Evolutionary conservation across 179 eudicot species (phyloP).

Genomic region (Actinidia arguta): DNA sequence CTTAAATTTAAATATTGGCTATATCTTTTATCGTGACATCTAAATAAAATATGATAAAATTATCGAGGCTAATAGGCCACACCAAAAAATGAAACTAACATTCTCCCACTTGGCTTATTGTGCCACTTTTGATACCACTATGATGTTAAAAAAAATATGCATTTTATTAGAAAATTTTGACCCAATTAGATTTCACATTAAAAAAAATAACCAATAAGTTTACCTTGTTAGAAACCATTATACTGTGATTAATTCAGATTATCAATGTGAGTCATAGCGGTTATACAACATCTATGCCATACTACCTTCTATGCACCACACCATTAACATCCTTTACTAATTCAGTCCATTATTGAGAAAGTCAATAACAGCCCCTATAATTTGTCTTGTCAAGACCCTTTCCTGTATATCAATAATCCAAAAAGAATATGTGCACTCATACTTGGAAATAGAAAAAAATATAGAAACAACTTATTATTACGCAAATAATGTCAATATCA

Average conservation of each 20-base stretch:
- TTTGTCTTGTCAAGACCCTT: conserved; percentile 15
- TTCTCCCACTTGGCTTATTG: not conserved
- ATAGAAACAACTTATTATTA: not conserved
- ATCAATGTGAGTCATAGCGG: not conserved
- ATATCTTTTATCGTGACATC: too few species aligned
- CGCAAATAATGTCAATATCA: not conserved
- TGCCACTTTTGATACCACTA: not conserved
- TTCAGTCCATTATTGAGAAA: not conserved
- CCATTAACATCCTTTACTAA: not conserved
- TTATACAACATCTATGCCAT: not conserved
- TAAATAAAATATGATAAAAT: not conserved
- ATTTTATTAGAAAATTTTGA: not conserved
- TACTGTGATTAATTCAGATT: not conserved
- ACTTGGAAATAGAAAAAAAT: not conserved
- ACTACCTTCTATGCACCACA: not conserved
- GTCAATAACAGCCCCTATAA: not conserved
- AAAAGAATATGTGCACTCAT: conserved; percentile 5
- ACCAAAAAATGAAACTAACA: not conserved
- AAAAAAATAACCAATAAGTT: not conserved
- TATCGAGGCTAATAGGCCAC: not conserved
- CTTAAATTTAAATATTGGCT: too few species aligned
- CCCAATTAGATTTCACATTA: not conserved
- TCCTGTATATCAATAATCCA: not conserved
- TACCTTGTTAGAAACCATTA: not conserved
- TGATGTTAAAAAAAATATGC: not conserved